Evolutionary conservation across 352 stramenopile species (phyloP).

Genomic region (Globisporangium uncinulatum): DNA sequence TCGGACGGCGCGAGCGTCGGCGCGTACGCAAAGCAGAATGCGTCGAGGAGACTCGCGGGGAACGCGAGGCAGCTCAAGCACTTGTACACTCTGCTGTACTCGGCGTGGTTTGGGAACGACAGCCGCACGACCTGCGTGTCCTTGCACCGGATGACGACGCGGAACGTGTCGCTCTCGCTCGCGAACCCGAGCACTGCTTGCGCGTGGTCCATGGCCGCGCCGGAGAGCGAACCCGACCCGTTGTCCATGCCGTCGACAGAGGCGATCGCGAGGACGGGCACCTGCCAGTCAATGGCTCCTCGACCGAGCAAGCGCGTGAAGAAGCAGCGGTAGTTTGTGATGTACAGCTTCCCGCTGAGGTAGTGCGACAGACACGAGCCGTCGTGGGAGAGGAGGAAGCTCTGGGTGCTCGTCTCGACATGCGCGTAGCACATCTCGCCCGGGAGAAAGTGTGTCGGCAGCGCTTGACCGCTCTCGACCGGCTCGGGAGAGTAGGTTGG

Average conservation of each 20-base stretch:
- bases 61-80: conserved; percentile 74
- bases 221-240: conserved; percentile 13
- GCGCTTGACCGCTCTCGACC: background rate
- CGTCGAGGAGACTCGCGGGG: conserved; percentile 61
- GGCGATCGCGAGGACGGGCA: conserved; percentile 69
- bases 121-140: conserved; percentile 64
- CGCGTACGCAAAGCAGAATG: conserved; percentile 79
- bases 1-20: conserved; percentile 68
- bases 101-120: conserved; percentile 59
- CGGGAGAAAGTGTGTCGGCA: conserved; percentile 40
- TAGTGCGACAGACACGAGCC: conserved; percentile 66
- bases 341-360: conserved; percentile 68
- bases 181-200: conserved; percentile 58
- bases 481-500: background rate
- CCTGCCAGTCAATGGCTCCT: conserved; percentile 64
- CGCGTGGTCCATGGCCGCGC: conserved; percentile 41
- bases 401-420: conserved; percentile 64
- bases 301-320: conserved; percentile 51
- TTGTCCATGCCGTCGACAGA: conserved; percentile 58
- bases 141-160: conserved; percentile 75
- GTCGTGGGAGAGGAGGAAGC: conserved; percentile 52
- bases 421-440: conserved; percentile 79
- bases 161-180: conserved; percentile 40
- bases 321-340: conserved; percentile 82
- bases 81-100: conserved; percentile 77